These are phyloP conservation scores for Cladosporium velox DNA, from an alignment of 2,329 filamentous ascomycete species.

Conservation along the genomic window DNA sequence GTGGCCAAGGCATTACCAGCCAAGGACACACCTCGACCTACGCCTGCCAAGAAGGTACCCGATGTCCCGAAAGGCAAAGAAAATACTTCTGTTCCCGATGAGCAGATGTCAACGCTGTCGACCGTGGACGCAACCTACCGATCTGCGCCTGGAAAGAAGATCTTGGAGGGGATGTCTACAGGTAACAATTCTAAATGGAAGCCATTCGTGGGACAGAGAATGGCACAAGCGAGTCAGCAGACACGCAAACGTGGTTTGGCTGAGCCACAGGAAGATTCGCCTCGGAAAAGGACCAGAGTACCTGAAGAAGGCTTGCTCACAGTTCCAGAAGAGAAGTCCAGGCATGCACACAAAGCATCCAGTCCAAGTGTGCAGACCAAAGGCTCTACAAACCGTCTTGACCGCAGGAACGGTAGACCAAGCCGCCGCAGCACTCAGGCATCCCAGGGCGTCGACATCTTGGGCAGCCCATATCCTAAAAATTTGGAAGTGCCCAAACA, in stretches of 20 bases:
- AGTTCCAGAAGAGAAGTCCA: not conserved
- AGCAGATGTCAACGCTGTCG: not conserved
- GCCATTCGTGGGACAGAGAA: too few species aligned
- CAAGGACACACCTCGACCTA: not conserved
- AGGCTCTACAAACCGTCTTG: not conserved
- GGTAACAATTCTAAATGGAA: not conserved
- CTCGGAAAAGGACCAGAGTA: not conserved
- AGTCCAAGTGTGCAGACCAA: too few species aligned
- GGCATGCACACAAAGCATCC: not conserved
- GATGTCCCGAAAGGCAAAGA: not conserved
- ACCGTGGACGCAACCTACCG: not conserved
- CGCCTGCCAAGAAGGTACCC: not conserved
- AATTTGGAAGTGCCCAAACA: conserved; percentile 28
- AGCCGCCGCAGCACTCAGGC: conserved; percentile 24
- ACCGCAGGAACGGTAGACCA: not conserved
- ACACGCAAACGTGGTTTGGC: not conserved
- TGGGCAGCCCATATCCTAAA: conserved; percentile 35
- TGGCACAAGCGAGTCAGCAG: not conserved
- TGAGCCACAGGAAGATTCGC: not conserved
- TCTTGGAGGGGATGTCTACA: not conserved
- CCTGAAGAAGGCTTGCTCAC: not conserved
- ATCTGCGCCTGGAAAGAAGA: not conserved
- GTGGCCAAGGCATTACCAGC: not conserved
- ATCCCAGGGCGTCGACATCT: conserved; percentile 32
- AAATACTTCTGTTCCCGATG: not conserved